Evolutionary conservation across 176 grass and related monocot species (phyloP).

Genomic region (Rhynchospora pubera): DNA sequence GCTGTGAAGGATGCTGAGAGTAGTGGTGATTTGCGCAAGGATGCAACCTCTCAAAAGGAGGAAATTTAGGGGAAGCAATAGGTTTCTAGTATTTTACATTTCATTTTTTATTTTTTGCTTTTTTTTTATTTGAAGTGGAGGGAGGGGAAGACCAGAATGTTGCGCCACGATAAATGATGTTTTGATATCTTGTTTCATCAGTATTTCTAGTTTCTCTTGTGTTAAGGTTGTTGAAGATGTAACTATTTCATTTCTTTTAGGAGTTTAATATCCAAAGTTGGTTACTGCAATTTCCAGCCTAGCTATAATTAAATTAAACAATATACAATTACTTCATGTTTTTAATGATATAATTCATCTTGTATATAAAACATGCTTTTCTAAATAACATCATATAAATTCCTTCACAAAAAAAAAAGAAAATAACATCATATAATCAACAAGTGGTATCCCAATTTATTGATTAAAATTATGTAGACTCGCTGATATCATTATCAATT

Average conservation of each 20-base stretch:
- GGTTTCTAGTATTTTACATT: neutral
- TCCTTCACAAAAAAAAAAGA: no score
- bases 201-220: slow-evolving; percentile 4
- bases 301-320: neutral
- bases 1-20: slow-evolving; percentile 26
- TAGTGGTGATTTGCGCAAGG: neutral
- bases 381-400: neutral
- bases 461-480: neutral
- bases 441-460: neutral
- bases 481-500: neutral
- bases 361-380: neutral
- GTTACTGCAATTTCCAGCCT: neutral
- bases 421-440: neutral
- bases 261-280: neutral
- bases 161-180: neutral
- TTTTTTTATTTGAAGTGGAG: neutral
- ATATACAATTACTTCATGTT: neutral
- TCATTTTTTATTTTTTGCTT: neutral
- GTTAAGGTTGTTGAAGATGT: neutral
- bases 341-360: neutral
- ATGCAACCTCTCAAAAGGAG: slow-evolving; percentile 6
- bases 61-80: slow-evolving; percentile 18
- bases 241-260: slow-evolving; percentile 1
- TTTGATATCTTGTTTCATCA: slow-evolving; percentile 1
- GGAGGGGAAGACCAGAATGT: neutral